Percentiles rank a stretch among this genome's conserved stretches.
Evolutionary conservation across 2,329 filamentous ascomycete species (phyloP).

Genomic region (Aspergillus melleus): DNA sequence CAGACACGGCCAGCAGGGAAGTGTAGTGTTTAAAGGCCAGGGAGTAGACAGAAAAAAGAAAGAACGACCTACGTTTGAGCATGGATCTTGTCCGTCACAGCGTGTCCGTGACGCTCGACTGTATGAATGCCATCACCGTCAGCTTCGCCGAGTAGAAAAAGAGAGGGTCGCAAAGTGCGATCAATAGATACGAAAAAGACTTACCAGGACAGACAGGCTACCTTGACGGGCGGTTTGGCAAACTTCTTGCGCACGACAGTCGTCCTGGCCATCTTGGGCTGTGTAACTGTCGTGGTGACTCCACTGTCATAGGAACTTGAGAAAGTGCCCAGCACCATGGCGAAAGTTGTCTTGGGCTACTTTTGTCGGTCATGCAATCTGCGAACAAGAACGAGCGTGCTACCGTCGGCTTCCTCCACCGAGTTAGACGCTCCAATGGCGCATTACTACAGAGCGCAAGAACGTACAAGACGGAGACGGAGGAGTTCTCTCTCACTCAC

Average conservation of each 20-base stretch:
- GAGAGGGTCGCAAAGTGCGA: neutral
- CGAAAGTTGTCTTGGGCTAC: conserved; percentile 1
- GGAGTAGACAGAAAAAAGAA: neutral
- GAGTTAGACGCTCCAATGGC: conserved; percentile 6
- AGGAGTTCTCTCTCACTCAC: neutral
- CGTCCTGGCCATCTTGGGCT: conserved; percentile 27
- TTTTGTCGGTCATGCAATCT: conserved; percentile 11
- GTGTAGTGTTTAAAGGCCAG: neutral
- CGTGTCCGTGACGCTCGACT: conserved; percentile 46
- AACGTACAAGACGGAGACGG: neutral
- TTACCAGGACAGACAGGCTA: conserved; percentile 47
- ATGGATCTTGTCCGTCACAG: conserved; percentile 46
- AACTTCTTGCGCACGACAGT: conserved; percentile 44
- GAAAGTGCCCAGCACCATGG: conserved; percentile 25
- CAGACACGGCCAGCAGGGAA: neutral
- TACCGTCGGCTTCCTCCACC: conserved; percentile 5
- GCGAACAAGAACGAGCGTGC: neutral
- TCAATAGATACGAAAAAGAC: conserved; percentile 12
- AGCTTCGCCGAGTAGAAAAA: neutral
- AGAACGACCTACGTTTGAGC: conserved; percentile 40
- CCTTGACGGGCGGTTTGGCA: conserved; percentile 46
- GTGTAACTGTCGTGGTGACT: conserved; percentile 19
- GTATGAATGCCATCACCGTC: conserved; percentile 1
- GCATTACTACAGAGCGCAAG: conserved; percentile 11
- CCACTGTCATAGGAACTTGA: conserved; percentile 15